A percentile compares a stretch with the other conserved stretches of the same genome.
phyloP scores from a whole-genome alignment of 768 basidiomycete genomes.

The Termitomyces titanicus region DNA sequence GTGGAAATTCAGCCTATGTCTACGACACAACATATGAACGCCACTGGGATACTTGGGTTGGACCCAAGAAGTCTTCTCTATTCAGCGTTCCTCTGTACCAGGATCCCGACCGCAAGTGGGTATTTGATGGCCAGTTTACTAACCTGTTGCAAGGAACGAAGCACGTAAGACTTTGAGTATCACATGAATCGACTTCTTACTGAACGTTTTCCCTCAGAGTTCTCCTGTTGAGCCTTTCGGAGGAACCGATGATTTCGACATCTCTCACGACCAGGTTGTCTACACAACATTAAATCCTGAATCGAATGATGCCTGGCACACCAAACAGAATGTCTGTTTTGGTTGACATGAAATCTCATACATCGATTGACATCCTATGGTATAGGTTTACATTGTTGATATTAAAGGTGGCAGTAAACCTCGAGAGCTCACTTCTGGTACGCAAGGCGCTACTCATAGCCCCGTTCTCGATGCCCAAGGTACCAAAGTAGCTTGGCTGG shows the following conservation, averaged over 20 bases:
- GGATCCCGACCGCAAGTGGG: constrained; percentile 48
- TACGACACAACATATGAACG: constrained; percentile 67
- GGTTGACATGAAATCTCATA: not conserved
- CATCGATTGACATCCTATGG: not conserved
- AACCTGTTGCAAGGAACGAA: constrained; percentile 65
- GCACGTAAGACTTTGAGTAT: constrained; percentile 50
- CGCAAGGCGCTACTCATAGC: constrained; percentile 78
- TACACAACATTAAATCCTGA: constrained; percentile 85
- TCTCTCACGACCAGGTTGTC: constrained; percentile 64
- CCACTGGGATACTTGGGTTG: constrained; percentile 81
- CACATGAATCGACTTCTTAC: not conserved
- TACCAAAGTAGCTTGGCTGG: constrained; percentile 80
- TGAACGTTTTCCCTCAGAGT: constrained; percentile 36
- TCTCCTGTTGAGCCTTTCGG: constrained; percentile 85
- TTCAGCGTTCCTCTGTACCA: constrained; percentile 62
- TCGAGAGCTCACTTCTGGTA: constrained; percentile 74
- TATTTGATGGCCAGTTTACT: constrained; percentile 45
- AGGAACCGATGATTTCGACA: constrained; percentile 77
- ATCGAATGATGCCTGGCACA: constrained; percentile 79
- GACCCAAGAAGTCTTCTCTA: constrained; percentile 66
- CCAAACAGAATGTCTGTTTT: constrained; percentile 71
- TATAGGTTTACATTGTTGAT: constrained; percentile 67
- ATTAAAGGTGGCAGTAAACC: constrained; percentile 48
- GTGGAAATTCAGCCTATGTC: constrained; percentile 69
- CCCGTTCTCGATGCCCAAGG: constrained; percentile 68